Percentiles rank a stretch among this genome's conserved stretches.
These are phyloP conservation scores for Avena sativa DNA, from an alignment of 176 grass and related monocot species.

Conservation along the genomic window DNA sequence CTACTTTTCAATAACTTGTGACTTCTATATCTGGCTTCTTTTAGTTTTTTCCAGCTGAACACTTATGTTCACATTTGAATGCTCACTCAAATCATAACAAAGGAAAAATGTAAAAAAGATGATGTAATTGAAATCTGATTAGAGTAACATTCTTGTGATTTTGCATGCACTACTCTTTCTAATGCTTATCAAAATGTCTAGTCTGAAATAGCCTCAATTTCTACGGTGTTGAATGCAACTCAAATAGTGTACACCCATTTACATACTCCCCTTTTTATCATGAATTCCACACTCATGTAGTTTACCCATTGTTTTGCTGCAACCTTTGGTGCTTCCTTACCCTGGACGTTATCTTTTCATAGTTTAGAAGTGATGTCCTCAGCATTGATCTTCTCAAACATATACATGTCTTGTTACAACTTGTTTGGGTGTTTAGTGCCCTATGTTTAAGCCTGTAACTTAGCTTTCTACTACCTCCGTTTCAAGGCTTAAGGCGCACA, in stretches of 20 bases:
- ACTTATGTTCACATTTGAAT: slow-evolving; percentile 23
- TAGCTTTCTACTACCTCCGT: too few species aligned
- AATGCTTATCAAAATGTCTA: slow-evolving; percentile 25
- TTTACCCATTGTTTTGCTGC: background rate
- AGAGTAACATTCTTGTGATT: background rate
- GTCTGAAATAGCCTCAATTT: background rate
- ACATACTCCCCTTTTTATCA: background rate
- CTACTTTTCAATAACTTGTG: slow-evolving; percentile 28
- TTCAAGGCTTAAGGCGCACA: too few species aligned
- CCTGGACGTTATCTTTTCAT: background rate
- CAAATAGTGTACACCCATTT: background rate
- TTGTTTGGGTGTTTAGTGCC: background rate
- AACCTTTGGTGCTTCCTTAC: background rate
- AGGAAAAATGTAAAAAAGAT: slow-evolving; percentile 4
- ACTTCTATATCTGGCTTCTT: slow-evolving; percentile 15
- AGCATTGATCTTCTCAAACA: background rate
- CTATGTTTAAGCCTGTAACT: background rate
- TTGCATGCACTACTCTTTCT: slow-evolving; percentile 7
- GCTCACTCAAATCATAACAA: slow-evolving; percentile 13
- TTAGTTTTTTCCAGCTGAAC: slow-evolving; percentile 24
- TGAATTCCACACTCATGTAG: slow-evolving; percentile 12
- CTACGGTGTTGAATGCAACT: slow-evolving; percentile 15
- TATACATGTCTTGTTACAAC: slow-evolving; percentile 13
- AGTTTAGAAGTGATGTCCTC: background rate
- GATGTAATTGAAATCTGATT: slow-evolving; percentile 6